Evolutionary conservation across 371 early-diverging fungal species (phyloP).

Genomic region (Rhizomucor miehei): DNA sequence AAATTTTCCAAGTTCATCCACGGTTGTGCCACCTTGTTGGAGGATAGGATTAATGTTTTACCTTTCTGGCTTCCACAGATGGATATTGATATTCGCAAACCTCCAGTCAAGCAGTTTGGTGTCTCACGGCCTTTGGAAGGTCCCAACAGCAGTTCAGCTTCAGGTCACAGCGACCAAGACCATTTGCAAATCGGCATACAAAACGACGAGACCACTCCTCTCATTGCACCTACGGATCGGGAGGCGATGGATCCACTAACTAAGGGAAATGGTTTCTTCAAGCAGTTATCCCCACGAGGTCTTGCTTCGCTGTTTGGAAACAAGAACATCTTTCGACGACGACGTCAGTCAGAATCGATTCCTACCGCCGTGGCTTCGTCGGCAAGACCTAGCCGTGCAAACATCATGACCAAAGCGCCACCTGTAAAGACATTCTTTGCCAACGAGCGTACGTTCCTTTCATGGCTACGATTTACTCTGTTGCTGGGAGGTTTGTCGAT

Average conservation of each 20-base stretch:
- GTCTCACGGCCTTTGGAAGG: constrained; percentile 38
- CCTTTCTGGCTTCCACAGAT: constrained; percentile 99
- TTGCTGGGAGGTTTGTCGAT: constrained; percentile 69
- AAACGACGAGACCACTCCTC: constrained; percentile 22
- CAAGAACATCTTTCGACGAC: constrained; percentile 12
- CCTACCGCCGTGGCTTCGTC: neutral
- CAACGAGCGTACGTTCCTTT: constrained; percentile 95
- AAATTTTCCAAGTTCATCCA: constrained; percentile 99
- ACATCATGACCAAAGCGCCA: constrained; percentile 27
- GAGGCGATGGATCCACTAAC: neutral
- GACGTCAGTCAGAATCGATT: neutral
- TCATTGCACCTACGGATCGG: constrained; percentile 1
- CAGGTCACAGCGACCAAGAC: constrained; percentile 30
- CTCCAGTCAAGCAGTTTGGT: constrained; percentile 42
- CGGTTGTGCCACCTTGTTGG: constrained; percentile 92
- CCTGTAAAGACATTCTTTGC: constrained; percentile 95
- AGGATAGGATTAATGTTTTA: constrained; percentile 82
- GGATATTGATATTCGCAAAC: constrained; percentile 91
- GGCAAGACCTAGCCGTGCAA: constrained; percentile 8
- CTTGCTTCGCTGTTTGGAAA: constrained; percentile 21
- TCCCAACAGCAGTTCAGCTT: constrained; percentile 22
- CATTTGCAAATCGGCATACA: constrained; percentile 31
- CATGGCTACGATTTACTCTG: constrained; percentile 70
- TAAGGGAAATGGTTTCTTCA: constrained; percentile 4
- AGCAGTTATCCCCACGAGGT: constrained; percentile 25